These are phyloP conservation scores for Aspergillus hiratsukae DNA, from an alignment of 2,329 filamentous ascomycete genomes.

Conservation along the genomic window DNA sequence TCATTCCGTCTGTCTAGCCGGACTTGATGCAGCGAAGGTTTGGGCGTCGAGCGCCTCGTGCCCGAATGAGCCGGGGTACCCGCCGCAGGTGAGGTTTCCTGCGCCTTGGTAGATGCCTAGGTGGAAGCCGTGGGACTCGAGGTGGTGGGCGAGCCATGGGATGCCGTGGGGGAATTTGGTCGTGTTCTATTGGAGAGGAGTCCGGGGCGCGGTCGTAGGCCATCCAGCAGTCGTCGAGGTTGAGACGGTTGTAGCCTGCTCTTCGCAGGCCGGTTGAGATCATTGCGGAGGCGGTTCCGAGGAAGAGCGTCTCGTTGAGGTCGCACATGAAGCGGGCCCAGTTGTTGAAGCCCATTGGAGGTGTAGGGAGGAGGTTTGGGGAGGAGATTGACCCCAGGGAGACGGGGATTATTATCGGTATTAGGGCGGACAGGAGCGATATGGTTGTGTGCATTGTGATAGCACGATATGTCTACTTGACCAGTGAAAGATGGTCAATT, in stretches of 20 bases:
- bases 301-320: constrained; percentile 48
- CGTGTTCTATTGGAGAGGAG: constrained; percentile 40
- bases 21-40: constrained; percentile 23
- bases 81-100: constrained; percentile 43
- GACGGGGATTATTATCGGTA: constrained; percentile 1
- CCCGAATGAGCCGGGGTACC: constrained; percentile 39
- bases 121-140: constrained; percentile 38
- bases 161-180: constrained; percentile 43
- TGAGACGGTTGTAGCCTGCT: constrained; percentile 38
- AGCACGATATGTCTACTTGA: background rate
- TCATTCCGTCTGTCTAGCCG: background rate
- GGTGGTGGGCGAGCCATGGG: constrained; percentile 38
- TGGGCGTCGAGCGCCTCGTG: constrained; percentile 42
- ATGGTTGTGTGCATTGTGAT: background rate
- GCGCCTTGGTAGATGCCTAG: constrained; percentile 47
- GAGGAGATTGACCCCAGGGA: constrained; percentile 17
- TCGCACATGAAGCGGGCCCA: constrained; percentile 48
- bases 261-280: constrained; percentile 37
- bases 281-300: constrained; percentile 46
- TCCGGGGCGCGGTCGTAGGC: constrained; percentile 30
- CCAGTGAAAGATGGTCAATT: background rate
- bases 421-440: background rate
- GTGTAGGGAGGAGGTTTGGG: constrained; percentile 29
- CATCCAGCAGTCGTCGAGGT: constrained; percentile 48
- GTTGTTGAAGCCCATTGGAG: constrained; percentile 52